Base-by-base conservation (phyloP, 371 early-diverging fungal genomes). In the Mucor velutinosus region DNA sequence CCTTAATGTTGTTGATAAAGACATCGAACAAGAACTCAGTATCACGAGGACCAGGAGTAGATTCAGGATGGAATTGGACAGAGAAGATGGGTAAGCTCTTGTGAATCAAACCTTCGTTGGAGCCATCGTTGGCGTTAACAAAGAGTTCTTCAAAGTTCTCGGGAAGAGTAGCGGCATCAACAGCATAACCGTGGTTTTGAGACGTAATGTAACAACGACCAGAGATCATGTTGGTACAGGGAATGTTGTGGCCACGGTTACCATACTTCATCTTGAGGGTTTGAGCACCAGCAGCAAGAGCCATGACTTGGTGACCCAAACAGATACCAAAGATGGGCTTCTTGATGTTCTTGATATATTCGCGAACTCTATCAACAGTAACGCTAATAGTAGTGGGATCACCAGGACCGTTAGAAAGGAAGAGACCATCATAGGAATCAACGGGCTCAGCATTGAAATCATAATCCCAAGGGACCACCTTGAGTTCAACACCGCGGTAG, bases 21-120 rank as follows among this genome's bases (percentile, higher is more conserved):
- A 93, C 90, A 75, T 97, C 95, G 73, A 98, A 98, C 62, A 98
- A 79, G 76, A 92, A 94, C 74, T 96, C 96, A 29, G 98, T 96
- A 73, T 98, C 99, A 73, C 95, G 92, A 32, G 99, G 99, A 64
- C 99, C 99, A n/a, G 99, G 95, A 15, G 92, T 92, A 6, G 95
- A 91, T 78, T 98, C 99, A 43, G 99, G 99, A 83, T 98, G 99
- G 90, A 98, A 98, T 82, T 98, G 99, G 11, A 98, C 99, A 49
- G 95, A 94, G 80, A 96, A 97, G 82, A 91, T 93, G 23, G 99
- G 99, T 27, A 95, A 76, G 4, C 88, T 78, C 65, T 82, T 89
- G 86, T 97, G 95, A 76, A 92, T 87, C 66, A 97, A 95, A 72
- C 99, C 99, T 83, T 98, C 99, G 87, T 98, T 98, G 33, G 96